Base-by-base conservation (phyloP, 768 basidiomycete species). In the Dendrothele bispora region DNA sequence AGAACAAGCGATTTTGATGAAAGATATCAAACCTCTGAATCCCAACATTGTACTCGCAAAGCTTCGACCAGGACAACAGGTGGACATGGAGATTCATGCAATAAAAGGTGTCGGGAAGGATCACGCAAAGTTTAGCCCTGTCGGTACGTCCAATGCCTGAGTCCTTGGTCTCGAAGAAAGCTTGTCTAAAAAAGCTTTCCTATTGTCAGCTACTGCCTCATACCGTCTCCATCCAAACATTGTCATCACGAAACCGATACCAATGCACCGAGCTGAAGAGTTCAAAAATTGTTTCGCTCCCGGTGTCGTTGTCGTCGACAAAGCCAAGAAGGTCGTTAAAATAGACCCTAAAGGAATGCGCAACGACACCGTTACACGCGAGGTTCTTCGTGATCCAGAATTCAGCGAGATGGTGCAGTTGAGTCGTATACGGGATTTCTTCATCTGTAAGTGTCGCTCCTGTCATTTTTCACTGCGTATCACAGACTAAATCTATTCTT, bases 61-160 rank as follows among this genome's bases (percentile, higher is more conserved):
- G 64, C 70, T 98, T 43, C 75, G 95, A 37, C 95, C 95, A 0
- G 95, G 95, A 5, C 97, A 99, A 66, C 75, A 78, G 41, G 72
- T 99, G 32, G 78, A 90, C 34, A 80, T 91, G 70, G 88, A 93
- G 58, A 59, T 95, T 47, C 94, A 98, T 59, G 95, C 93, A 18
- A 73, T 94, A 51, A 98, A 98, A 59, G 90, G 92, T 12, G 82
- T 91, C 14, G 94, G 94, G 14, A 90, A 90, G 59, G 92, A 95
- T 52, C 95, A 99, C 58, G 94, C 97, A 38, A 99, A 99, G 63
- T 99, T 91, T 64, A 91, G 83, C 49, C 94, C 97, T 25, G 97
- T 98, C 43, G 92, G 94, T 90, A n/a, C n/a, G n/a, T n/a, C n/a
- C n/a, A n/a, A n/a, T n/a, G n/a, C n/a, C n/a, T n/a, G 17, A 25